Evolutionary conservation across 176 grass and related monocot species (phyloP), one percentile per base, ranked within the genome.

Genomic region (Ensete ventricosum): DNA sequence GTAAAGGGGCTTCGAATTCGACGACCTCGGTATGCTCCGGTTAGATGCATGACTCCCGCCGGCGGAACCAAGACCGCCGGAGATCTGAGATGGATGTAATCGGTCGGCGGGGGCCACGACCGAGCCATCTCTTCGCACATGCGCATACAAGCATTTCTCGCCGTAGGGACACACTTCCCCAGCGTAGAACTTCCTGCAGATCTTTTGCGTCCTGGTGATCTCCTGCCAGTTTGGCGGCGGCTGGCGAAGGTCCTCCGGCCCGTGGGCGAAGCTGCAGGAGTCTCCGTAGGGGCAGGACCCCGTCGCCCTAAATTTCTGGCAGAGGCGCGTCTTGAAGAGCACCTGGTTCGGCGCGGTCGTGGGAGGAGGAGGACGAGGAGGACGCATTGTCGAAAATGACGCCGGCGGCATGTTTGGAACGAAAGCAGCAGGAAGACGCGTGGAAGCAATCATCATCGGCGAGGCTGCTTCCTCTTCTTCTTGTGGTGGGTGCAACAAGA

Each of bases 191-290:
- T 80, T 76, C 86, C 55, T 79, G 49, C 34, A 70, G 26, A 27
- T 3, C 52, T 20, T 19, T 7, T 43, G 43, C 17, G 14, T 10
- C 52, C 13, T 49, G 20, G 1, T 8, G 57, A 52, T 48, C 52
- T 6, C 14, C 16, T 74, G 2, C 70, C 79, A 81, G 48, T 74
- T 52, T 8, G 81, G 52, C 26, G 72, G 19, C 16, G 89, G 76
- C 9, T 60, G 76, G 73, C 81, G 86, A 9, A 92, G 75, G 81
- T 92, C 83, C 22, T 55, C 81, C 54, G 1, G 4, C 34, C 89
- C 83, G 83, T 88, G 89, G 49, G 86, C 86, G 76, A 86, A 92
- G 71, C 62, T 86, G 83, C 86, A 92, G 1, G 25, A 73, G 22
- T 59, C 79, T 14, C 76, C 83, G 83, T 75, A 84, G 14, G 16